Evolutionary conservation across 1,284 basidiomycete species (phyloP).

Genomic region (Pholiota adiposa): DNA sequence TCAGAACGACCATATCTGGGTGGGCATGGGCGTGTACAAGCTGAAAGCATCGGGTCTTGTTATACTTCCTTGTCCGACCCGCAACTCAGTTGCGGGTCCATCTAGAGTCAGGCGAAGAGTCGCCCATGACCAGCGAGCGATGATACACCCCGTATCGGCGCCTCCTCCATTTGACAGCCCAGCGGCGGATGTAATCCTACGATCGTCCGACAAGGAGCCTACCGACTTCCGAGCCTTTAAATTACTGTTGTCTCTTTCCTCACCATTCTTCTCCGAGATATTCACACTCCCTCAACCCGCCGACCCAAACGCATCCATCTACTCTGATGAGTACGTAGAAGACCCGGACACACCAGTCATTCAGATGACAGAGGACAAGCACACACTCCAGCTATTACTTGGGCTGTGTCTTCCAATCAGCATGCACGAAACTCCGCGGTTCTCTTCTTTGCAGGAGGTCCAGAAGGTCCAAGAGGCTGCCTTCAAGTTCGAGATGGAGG

Average conservation of each 20-base stretch:
- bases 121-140: constrained; percentile 8
- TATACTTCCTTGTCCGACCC: neutral
- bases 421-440: constrained; percentile 28
- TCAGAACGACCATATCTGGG: neutral
- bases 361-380: constrained; percentile 38
- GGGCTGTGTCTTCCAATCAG: constrained; percentile 39
- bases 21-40: neutral
- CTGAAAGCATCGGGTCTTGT: neutral
- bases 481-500: constrained; percentile 41
- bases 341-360: constrained; percentile 32
- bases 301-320: constrained; percentile 17
- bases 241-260: constrained; percentile 45
- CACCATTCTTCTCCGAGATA: constrained; percentile 47
- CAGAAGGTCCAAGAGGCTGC: constrained; percentile 36
- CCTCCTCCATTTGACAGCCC: constrained; percentile 36
- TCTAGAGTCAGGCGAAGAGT: neutral
- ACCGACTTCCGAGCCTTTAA: constrained; percentile 50
- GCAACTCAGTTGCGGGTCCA: neutral
- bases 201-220: constrained; percentile 47
- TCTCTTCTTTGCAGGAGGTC: constrained; percentile 33
- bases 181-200: constrained; percentile 45
- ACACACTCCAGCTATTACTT: constrained; percentile 33
- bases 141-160: constrained; percentile 24
- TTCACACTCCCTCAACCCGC: constrained; percentile 45
- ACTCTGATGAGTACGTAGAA: constrained; percentile 23